Conservation (phyloP, 306 rosid genomes). For the Vigna nakashimae region DNA sequence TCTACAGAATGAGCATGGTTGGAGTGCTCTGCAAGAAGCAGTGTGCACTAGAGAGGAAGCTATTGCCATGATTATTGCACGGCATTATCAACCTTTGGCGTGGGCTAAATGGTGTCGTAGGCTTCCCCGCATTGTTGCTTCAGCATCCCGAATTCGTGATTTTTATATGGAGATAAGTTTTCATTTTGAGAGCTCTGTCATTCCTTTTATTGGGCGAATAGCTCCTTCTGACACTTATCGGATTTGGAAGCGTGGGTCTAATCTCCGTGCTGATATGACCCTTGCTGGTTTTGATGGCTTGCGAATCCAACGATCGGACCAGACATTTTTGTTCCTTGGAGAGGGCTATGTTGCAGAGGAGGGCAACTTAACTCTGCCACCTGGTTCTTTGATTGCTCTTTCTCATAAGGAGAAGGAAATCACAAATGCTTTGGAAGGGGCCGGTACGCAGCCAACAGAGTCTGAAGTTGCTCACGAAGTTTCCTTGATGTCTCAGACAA, state of each 20-base stretch:
- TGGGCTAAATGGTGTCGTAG: conserved; percentile 99
- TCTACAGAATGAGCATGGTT: conserved; percentile 93
- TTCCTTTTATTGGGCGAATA: conserved; percentile 94
- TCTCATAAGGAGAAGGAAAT: conserved; percentile 96
- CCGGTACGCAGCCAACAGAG: conserved; percentile 94
- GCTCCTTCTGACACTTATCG: conserved; percentile 99
- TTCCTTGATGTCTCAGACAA: conserved; percentile 92
- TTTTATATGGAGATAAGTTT: conserved; percentile 98
- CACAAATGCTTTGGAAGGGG: conserved; percentile 97
- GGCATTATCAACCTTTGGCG: conserved; percentile 91
- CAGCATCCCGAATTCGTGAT: conserved; percentile 90
- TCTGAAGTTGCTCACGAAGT: conserved; percentile 97
- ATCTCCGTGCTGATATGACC: conserved; percentile 99
- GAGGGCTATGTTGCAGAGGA: conserved; percentile 92
- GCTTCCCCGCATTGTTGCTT: conserved; percentile 94
- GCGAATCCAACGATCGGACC: conserved; percentile 95
- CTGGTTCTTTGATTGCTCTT: conserved; percentile 95
- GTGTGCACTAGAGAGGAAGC: conserved; percentile 94
- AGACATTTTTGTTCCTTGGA: conserved; percentile 96
- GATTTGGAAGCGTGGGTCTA: conserved; percentile 98
- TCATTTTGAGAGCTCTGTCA: conserved; percentile 98
- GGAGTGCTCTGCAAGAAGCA: conserved; percentile 99
- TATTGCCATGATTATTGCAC: conserved; percentile 89
- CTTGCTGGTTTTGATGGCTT: conserved; percentile 99
- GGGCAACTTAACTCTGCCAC: conserved; percentile 67